phyloP scores from a whole-genome alignment of 2,329 filamentous ascomycete species.

The Parasarocladium wereldwijsianum region DNA sequence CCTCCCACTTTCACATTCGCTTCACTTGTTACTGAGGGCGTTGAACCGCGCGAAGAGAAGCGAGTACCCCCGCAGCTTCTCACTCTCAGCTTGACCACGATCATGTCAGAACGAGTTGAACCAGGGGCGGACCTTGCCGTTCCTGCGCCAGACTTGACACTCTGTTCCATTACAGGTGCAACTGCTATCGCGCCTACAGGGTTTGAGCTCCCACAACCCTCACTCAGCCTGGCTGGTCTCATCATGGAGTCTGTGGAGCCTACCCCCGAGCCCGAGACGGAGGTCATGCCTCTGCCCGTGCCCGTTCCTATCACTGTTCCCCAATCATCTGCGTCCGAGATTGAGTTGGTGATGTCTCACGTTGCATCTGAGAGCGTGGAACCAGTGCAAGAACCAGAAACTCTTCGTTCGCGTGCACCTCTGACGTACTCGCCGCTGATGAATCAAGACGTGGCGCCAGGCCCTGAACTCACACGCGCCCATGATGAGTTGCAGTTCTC shows the following conservation, averaged over 20 bases:
- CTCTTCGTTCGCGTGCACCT: no score
- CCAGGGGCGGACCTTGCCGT: conserved; percentile 13
- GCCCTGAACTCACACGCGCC: conserved; percentile 1
- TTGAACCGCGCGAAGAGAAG: conserved; percentile 25
- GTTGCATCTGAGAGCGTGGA: conserved; percentile 20
- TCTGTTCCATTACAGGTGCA: conserved; percentile 15
- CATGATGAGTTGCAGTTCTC: conserved; percentile 3
- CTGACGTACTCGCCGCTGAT: no score
- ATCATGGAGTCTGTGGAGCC: conserved; percentile 21
- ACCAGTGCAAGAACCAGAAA: conserved; percentile 17
- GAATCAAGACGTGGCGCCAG: no score
- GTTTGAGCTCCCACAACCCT: conserved; percentile 8
- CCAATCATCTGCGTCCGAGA: background rate
- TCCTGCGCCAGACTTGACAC: conserved; percentile 10
- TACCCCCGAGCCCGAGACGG: conserved; percentile 11
- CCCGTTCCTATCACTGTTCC: conserved; percentile 2
- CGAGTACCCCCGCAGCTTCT: conserved; percentile 16
- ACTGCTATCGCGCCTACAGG: conserved; percentile 1
- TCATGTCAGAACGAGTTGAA: conserved; percentile 16
- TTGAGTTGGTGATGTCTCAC: conserved; percentile 19
- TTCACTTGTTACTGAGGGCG: conserved; percentile 19
- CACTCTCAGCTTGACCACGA: conserved; percentile 16
- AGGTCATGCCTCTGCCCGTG: conserved; percentile 5
- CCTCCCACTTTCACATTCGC: conserved; percentile 19
- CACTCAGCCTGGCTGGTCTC: conserved; percentile 17